phyloP scores from a whole-genome alignment of 768 basidiomycete species.

The Daedaleopsis nitida region DNA sequence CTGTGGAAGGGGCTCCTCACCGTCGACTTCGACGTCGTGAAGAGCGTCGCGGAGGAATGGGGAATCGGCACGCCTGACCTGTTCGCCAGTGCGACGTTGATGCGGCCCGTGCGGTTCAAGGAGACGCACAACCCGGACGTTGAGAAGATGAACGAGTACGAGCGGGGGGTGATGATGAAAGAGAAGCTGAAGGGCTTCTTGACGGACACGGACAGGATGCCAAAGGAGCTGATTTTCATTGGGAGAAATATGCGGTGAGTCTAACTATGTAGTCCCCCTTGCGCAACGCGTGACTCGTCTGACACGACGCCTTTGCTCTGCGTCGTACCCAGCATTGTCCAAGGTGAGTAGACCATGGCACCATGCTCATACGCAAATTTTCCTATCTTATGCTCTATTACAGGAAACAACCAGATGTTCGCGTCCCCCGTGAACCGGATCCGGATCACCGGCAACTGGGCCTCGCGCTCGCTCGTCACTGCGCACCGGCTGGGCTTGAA shows the following conservation, averaged over 20 bases:
- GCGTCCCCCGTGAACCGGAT: slow-evolving; percentile 89
- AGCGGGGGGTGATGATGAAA: slow-evolving; percentile 70
- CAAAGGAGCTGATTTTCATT: slow-evolving; percentile 74
- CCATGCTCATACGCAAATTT: neutral
- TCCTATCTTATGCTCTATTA: neutral
- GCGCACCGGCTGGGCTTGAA: slow-evolving; percentile 42
- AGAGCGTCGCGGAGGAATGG: slow-evolving; percentile 57
- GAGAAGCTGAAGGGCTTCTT: slow-evolving; percentile 65
- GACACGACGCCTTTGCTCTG: neutral
- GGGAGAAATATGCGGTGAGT: slow-evolving; percentile 72
- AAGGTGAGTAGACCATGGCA: slow-evolving; percentile 30
- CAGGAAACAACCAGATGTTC: slow-evolving; percentile 72
- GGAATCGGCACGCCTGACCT: slow-evolving; percentile 72
- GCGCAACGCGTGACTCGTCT: too few species aligned
- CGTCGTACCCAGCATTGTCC: slow-evolving; percentile 33
- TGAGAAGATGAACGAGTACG: slow-evolving; percentile 57
- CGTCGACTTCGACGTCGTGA: slow-evolving; percentile 55
- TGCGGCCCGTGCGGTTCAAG: slow-evolving; percentile 58
- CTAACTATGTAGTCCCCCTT: too few species aligned
- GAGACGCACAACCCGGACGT: slow-evolving; percentile 26
- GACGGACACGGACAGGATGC: slow-evolving; percentile 75
- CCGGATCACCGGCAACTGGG: slow-evolving; percentile 86
- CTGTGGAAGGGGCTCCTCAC: slow-evolving; percentile 72
- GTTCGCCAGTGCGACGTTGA: slow-evolving; percentile 71
- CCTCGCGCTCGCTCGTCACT: slow-evolving; percentile 64